Conservation (phyloP, 2,329 filamentous ascomycete species). For the Lecanicillium sp. region DNA sequence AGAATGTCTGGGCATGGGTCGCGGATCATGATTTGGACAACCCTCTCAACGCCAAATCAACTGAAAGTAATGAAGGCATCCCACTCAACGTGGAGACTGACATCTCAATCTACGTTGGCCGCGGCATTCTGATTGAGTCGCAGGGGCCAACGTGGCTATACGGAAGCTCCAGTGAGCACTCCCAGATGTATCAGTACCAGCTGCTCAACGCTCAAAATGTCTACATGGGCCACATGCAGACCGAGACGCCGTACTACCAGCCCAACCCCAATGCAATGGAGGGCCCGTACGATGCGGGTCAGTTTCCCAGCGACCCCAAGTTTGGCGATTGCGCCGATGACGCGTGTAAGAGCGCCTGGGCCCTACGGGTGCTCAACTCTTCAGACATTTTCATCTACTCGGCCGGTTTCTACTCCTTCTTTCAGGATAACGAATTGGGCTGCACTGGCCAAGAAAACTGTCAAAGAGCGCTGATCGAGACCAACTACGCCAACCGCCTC, state of each 20-base stretch:
- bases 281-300: slow-evolving; percentile 31
- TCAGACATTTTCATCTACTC: slow-evolving; percentile 44
- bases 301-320: slow-evolving; percentile 14
- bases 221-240: slow-evolving; percentile 46
- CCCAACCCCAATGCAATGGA: slow-evolving; percentile 39
- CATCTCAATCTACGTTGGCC: slow-evolving; percentile 29
- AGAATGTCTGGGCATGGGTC: slow-evolving; percentile 59
- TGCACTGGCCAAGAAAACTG: too few relatives aligned
- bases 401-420: slow-evolving; percentile 53
- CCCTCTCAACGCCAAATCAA: too few relatives aligned
- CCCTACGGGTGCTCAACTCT: slow-evolving; percentile 44
- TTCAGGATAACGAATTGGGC: slow-evolving; percentile 25
- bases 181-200: slow-evolving; percentile 46
- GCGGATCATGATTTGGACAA: slow-evolving; percentile 56
- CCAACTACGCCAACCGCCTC: too few relatives aligned
- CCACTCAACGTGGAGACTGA: slow-evolving; percentile 5
- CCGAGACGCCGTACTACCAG: slow-evolving; percentile 54
- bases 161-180: slow-evolving; percentile 47
- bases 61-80: slow-evolving; percentile 12
- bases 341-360: slow-evolving; percentile 38
- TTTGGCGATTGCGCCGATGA: slow-evolving; percentile 24
- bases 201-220: slow-evolving; percentile 41
- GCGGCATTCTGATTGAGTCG: slow-evolving; percentile 30
- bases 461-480: too few relatives aligned
- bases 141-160: slow-evolving; percentile 37